phyloP scores from a whole-genome alignment of 1,139 yeast species.

The Suhomyces guaymorum region DNA sequence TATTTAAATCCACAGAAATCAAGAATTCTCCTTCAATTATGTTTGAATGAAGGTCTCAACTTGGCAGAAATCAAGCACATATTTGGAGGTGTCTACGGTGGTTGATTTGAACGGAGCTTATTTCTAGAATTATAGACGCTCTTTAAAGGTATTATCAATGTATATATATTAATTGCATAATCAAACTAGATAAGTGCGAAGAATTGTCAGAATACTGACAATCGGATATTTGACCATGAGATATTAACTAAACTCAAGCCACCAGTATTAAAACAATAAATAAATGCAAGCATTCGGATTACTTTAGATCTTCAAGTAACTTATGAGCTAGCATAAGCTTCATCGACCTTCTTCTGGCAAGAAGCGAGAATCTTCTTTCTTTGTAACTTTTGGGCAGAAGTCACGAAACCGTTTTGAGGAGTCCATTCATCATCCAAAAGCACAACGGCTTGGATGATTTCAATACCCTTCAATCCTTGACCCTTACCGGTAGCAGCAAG shows the following conservation, averaged over 20 bases:
- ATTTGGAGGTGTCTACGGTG: conserved; percentile 44
- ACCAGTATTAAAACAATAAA: conserved; percentile 4
- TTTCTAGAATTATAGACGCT: too few species aligned
- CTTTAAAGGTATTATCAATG: too few species aligned
- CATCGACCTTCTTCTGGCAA: conserved; percentile 59
- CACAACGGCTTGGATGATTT: conserved; percentile 76
- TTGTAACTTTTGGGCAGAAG: conserved; percentile 95
- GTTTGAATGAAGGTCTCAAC: conserved; percentile 47
- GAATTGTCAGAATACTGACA: background rate
- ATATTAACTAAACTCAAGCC: background rate
- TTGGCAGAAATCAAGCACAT: conserved; percentile 44
- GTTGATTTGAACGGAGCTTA: too few species aligned
- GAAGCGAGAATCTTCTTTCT: conserved; percentile 83
- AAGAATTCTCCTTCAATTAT: conserved; percentile 59
- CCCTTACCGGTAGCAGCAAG: conserved; percentile 73
- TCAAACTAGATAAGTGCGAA: conserved; percentile 3
- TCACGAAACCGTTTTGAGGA: conserved; percentile 90
- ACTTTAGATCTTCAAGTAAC: background rate
- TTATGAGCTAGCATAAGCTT: conserved; percentile 39
- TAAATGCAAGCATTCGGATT: conserved; percentile 1
- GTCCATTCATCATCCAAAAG: conserved; percentile 94
- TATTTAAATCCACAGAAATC: conserved; percentile 69
- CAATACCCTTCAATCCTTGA: conserved; percentile 85
- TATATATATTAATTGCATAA: conserved; percentile 8
- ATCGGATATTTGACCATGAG: background rate